Base-by-base conservation (phyloP, 495 filamentous ascomycete species). In the Monascus purpureus region DNA sequence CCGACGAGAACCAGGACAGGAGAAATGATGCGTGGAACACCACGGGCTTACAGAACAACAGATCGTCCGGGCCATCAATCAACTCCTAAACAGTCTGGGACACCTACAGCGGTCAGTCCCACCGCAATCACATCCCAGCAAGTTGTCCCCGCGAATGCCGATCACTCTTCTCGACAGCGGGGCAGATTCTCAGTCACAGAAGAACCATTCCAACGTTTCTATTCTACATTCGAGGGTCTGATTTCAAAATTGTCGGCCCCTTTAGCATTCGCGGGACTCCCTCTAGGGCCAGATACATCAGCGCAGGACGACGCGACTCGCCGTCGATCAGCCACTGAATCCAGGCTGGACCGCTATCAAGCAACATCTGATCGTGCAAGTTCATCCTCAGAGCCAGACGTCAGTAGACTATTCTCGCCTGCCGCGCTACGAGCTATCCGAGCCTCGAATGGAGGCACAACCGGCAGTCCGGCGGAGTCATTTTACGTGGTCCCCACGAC, bases 401-500 rank as follows among this genome's bases (percentile, higher is more conserved):
- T 87, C 16, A 72, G 62, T 35, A 75, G 72, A 24, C 61, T 86
- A 19, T 87, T 86, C 55, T 92, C 83, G 3, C 71, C 68, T 33
- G 80, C 86, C 8, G 82, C 86, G 4, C 66, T 95, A 26, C 69
- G 73, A 17, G 82, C 84, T 8, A 59, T 79, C 28, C 58, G 56
- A 6, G 73, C 76, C 27, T 61, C 67, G 8, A 48, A 59, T 1
- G 54, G 56, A 6, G 44, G 52, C 9, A 43, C 54, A 14, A 55
- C 58, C 16, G 52, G 43, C 13, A 61, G 52, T 15, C 56, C 75
- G 13, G 73, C 73, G 22, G 86, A 95, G 47, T 85, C 78, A 17
- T 97, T 96, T 62, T 95, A 95, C 47, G 82, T 97, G 1, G 90
- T 97, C 0, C 90, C 88, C 6, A 77, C 80, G 0, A 81, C 82